Conservation (phyloP, 1,284 basidiomycete genomes). For the Ustilago crameri region DNA sequence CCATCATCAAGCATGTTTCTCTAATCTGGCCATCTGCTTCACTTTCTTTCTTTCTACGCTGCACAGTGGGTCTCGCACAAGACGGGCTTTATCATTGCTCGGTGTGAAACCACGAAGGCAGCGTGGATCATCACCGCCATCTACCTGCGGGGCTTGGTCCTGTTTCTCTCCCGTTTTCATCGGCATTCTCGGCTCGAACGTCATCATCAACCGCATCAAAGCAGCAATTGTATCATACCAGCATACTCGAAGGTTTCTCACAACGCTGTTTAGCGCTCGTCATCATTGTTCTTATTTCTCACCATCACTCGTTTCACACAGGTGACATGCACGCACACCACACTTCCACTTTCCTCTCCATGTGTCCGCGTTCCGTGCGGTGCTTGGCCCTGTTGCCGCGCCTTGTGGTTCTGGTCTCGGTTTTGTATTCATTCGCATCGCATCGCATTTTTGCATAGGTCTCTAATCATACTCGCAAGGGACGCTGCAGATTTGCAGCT, state of each 20-base stretch:
- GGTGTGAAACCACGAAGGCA: neutral
- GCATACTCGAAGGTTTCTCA: conserved; percentile 31
- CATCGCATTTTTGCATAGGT: conserved; percentile 31
- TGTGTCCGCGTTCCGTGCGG: neutral
- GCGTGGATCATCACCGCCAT: neutral
- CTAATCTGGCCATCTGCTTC: neutral
- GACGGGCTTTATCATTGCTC: neutral
- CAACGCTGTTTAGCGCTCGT: conserved; percentile 18
- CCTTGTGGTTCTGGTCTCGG: neutral
- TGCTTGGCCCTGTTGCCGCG: neutral
- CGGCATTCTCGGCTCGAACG: conserved; percentile 1
- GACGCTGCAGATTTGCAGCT: conserved; percentile 37
- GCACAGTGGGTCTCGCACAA: neutral
- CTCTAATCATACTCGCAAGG: conserved; percentile 44
- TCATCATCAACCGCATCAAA: conserved; percentile 7
- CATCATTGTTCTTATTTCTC: conserved; percentile 4
- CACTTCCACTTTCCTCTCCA: neutral
- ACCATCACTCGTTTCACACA: conserved; percentile 8
- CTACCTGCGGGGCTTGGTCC: neutral
- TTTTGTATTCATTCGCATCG: conserved; percentile 26
- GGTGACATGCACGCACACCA: conserved; percentile 28
- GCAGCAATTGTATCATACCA: conserved; percentile 35
- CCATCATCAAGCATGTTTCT: conserved; percentile 6
- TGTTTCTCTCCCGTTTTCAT: neutral
- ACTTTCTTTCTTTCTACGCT: neutral